phyloP scores from a whole-genome alignment of 2,329 filamentous ascomycete genomes.

The Metarhizium anisopliae region DNA sequence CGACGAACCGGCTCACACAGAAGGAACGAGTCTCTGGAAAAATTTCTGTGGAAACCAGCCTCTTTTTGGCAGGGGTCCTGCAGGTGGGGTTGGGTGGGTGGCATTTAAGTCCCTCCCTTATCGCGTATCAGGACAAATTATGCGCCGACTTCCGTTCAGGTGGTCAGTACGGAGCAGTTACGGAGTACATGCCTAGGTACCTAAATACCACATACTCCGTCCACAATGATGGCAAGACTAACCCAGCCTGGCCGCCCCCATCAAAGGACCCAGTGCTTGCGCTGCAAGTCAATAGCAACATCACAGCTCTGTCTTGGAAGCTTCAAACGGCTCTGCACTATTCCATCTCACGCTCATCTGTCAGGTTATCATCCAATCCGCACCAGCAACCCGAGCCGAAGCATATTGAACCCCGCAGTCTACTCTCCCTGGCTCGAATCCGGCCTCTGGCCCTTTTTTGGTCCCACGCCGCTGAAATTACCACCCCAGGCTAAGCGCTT shows the following conservation, averaged over 20 bases:
- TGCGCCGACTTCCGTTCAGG: slow-evolving; percentile 9
- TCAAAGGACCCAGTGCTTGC: too few species aligned
- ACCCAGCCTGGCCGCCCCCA: too few species aligned
- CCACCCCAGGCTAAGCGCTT: neutral
- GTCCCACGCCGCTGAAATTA: neutral
- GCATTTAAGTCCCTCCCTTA: slow-evolving; percentile 6
- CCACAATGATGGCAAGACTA: too few species aligned
- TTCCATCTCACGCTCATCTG: neutral
- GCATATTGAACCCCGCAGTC: neutral
- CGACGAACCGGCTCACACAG: neutral
- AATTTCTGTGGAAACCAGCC: slow-evolving; percentile 5
- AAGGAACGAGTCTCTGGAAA: slow-evolving; percentile 4
- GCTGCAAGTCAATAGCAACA: too few species aligned
- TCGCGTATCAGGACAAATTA: slow-evolving; percentile 11
- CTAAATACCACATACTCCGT: neutral
- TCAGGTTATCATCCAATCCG: neutral
- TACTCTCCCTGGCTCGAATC: neutral
- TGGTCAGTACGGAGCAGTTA: too few species aligned
- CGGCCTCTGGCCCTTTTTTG: too few species aligned
- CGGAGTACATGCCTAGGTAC: too few species aligned
- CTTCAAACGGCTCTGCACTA: neutral
- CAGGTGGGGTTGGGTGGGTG: slow-evolving; percentile 3
- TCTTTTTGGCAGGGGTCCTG: neutral
- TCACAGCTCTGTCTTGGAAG: too few species aligned
- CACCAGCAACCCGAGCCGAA: neutral